Base-by-base conservation (phyloP, 331 rosid genomes). In the Phaseolus coccineus region DNA sequence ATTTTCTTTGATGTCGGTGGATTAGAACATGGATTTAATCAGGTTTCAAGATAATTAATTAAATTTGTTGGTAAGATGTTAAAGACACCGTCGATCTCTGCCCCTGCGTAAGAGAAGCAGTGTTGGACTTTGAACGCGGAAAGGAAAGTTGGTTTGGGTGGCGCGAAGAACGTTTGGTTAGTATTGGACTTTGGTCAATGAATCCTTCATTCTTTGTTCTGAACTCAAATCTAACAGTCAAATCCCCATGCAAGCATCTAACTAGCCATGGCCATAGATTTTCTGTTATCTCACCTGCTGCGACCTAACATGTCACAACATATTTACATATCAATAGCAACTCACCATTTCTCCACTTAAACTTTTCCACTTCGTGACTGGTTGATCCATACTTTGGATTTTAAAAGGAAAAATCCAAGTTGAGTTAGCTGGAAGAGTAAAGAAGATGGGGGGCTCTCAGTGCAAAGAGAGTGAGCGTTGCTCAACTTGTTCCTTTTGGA, bases 151-250 rank as follows among this genome's bases (percentile, higher is more conserved):
- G 53, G 55, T 65, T 31, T 42, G 56, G 57, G 14, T 67, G 47
- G 30, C 22, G 24, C 50, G 19, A 24, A 59, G 90, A 86, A 86
- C 74, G 90, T 84, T 88, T 88, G 90, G 84, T 89, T 71, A 73
- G 68, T 67, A 68, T 31, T 28, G 11, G 25, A 27, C 42, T 59
- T 55, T 62, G 62, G 81, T 73, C 67, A 24, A 50, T 66, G 77
- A 57, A 62, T 53, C 67, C 61, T 47, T 76, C 84, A 73, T 25
- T 76, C 76, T 12, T 75, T n/a, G 61, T 75, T 74, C 55, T 57
- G 69, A 73, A 61, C 16, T 47, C 73, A 50, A 81, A 88, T 84
- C 92, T 88, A 84, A 85, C 92, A 85, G 90, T 88, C 92, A 77
- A 77, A 66, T 77, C 56, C 30, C 47, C 81, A 88, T 58, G 77